These are phyloP conservation scores for Crithidia bombi DNA, from an alignment of 208 protist species.

Conservation along the genomic window DNA sequence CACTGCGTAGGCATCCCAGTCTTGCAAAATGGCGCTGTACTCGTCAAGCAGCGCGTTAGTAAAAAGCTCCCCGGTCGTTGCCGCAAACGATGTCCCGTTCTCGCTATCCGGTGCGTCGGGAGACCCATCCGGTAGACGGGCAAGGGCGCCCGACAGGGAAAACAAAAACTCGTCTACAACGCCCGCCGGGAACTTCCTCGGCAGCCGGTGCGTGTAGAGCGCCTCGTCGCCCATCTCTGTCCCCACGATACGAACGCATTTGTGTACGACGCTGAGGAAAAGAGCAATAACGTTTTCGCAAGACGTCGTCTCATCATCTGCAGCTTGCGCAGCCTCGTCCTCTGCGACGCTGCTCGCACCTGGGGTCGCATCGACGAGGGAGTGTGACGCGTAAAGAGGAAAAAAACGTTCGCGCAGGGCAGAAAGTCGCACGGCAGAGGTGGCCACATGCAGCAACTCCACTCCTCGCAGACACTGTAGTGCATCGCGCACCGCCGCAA, in stretches of 20 bases:
- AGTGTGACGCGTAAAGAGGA: neutral
- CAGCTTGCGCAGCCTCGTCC: neutral
- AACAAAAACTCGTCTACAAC: conserved; percentile 82
- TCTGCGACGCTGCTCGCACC: neutral
- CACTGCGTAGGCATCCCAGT: conserved; percentile 85
- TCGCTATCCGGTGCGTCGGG: neutral
- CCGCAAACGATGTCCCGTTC: neutral
- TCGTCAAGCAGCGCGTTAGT: conserved; percentile 70
- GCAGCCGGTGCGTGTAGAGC: conserved; percentile 54
- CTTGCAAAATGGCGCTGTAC: conserved; percentile 59
- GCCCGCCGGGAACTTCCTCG: conserved; percentile 42
- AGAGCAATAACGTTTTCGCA: conserved; percentile 22
- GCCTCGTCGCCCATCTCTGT: conserved; percentile 61
- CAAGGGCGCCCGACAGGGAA: conserved; percentile 56
- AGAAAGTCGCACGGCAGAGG: conserved; percentile 49
- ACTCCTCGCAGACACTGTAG: conserved; percentile 51
- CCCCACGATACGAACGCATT: conserved; percentile 65
- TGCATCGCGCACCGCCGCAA: conserved; percentile 40
- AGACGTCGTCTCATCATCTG: neutral
- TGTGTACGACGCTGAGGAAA: conserved; percentile 46
- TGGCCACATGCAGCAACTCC: conserved; percentile 71
- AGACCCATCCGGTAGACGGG: conserved; percentile 13
- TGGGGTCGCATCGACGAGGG: too few relatives aligned
- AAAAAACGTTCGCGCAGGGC: conserved; percentile 45
- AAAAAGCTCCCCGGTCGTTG: conserved; percentile 53